A percentile compares a stretch with the other conserved stretches of the same genome.
Conservation (phyloP, 129 eudicot genomes). For the Silybum marianum region DNA sequence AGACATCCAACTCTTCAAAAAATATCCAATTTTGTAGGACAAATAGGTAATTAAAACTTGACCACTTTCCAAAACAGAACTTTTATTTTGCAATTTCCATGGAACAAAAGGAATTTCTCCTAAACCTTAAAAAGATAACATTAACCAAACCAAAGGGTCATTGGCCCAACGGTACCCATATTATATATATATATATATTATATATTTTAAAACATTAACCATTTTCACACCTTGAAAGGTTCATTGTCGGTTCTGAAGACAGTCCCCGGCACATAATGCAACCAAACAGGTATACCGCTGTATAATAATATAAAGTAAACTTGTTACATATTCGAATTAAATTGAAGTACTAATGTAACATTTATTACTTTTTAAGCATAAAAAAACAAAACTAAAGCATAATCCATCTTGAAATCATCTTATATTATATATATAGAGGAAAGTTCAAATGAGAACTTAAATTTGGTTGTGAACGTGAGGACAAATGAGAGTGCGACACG, state of each 20-base stretch:
- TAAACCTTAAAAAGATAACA: background rate
- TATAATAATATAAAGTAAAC: slow-evolving; percentile 10
- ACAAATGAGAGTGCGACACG: no score
- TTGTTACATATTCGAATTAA: slow-evolving; percentile 27
- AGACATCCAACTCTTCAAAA: background rate
- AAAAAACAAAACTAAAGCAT: background rate
- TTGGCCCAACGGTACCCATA: background rate
- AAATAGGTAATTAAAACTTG: background rate
- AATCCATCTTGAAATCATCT: background rate
- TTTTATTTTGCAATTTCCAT: background rate
- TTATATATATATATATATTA: no score
- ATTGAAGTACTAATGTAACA: background rate
- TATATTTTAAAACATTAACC: background rate
- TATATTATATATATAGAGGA: no score
- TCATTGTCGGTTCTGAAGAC: slow-evolving; percentile 92
- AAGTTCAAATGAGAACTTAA: no score
- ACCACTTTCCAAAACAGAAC: background rate
- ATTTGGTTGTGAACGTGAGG: no score
- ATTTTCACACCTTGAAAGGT: slow-evolving; percentile 75
- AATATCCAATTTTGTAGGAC: background rate
- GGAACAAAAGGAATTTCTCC: background rate
- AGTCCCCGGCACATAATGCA: slow-evolving; percentile 90
- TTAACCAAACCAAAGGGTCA: background rate
- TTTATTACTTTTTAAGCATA: background rate
- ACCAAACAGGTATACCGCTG: slow-evolving; percentile 98